Evolutionary conservation across 129 eudicot genomes (phyloP).

Genomic region (Sambucus nigra): DNA sequence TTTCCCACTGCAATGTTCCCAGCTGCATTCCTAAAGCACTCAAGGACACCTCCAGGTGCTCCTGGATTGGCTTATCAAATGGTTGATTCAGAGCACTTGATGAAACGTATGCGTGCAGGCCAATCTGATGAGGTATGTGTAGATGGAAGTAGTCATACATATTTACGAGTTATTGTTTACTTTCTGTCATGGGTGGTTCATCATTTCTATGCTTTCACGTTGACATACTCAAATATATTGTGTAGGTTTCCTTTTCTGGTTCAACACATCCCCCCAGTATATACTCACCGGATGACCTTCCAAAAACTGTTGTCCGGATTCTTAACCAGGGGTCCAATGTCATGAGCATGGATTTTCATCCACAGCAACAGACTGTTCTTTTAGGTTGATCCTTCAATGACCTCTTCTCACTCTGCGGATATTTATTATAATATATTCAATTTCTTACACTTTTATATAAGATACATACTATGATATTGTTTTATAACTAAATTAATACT

Average conservation of each 20-base stretch:
- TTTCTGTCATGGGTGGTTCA: not conserved
- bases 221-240: conserved; percentile 20
- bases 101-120: conserved; percentile 73
- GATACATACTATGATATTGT: too few species aligned
- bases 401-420: not conserved
- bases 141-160: not conserved
- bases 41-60: conserved; percentile 71
- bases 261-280: conserved; percentile 46
- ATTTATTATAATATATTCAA: too few species aligned
- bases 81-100: conserved; percentile 73
- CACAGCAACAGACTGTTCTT: conserved; percentile 77
- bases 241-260: conserved; percentile 72
- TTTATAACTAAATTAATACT: too few species aligned
- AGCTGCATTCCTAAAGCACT: conserved; percentile 79
- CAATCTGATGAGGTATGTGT: conserved; percentile 69
- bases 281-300: conserved; percentile 77
- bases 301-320: conserved; percentile 52
- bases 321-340: conserved; percentile 80
- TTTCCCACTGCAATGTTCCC: conserved; percentile 12
- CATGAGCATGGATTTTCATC: conserved; percentile 89
- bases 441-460: too few species aligned
- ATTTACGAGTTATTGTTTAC: not conserved
- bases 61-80: conserved; percentile 77
- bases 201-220: not conserved
- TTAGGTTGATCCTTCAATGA: conserved; percentile 31